Evolutionary conservation across 148 eudicot genomes (phyloP).

Genomic region (Polygonum aviculare): DNA sequence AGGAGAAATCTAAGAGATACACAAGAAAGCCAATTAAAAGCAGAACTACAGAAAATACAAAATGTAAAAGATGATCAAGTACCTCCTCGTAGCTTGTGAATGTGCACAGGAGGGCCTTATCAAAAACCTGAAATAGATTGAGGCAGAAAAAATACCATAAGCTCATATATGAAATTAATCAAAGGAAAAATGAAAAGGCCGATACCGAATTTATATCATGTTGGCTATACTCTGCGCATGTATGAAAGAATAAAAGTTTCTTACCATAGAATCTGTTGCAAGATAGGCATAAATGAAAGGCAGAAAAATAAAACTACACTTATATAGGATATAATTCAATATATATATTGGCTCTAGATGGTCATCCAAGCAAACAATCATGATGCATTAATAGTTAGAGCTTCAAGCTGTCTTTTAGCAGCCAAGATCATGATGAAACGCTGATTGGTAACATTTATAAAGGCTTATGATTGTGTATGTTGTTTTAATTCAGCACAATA

Average conservation of each 20-base stretch:
- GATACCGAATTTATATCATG: background rate
- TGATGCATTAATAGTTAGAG: background rate
- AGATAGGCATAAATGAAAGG: background rate
- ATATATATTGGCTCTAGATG: background rate
- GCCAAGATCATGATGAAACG: background rate
- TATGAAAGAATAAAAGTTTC: background rate
- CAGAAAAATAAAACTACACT: background rate
- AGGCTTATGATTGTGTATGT: background rate
- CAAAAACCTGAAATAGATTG: conserved; percentile 61
- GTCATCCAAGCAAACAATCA: background rate
- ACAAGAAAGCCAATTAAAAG: background rate
- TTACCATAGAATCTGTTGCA: background rate
- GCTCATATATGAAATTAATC: background rate
- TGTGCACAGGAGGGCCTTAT: conserved; percentile 73
- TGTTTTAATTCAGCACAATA: background rate
- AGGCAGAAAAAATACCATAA: background rate
- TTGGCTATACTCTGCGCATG: background rate
- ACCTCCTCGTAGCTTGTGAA: conserved; percentile 92
- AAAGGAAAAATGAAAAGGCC: background rate
- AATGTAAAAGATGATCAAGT: conserved; percentile 7
- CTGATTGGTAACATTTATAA: background rate
- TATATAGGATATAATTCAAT: background rate
- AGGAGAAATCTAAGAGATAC: background rate
- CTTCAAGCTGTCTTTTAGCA: background rate
- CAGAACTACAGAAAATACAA: conserved; percentile 5